Conservation (phyloP, 2,329 filamentous ascomycete genomes). For the Grosmannia serpens region DNA sequence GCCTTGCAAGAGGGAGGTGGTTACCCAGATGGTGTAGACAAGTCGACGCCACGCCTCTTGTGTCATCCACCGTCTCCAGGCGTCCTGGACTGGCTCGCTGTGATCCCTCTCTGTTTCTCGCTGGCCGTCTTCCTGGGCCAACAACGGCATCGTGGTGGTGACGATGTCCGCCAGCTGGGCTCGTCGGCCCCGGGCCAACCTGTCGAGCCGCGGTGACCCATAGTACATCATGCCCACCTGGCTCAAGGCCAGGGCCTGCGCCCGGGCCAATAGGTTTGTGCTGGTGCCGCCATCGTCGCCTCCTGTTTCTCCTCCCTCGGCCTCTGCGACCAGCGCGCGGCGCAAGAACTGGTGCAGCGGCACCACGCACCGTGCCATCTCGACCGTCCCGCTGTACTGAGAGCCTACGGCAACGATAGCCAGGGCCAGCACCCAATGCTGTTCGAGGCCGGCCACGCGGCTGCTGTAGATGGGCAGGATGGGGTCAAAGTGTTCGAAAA, state of each 20-base stretch:
- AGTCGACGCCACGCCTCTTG: constrained; percentile 4
- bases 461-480: constrained; percentile 21
- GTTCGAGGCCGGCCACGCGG: constrained; percentile 3
- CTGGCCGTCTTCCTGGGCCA: neutral
- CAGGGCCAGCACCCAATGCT: constrained; percentile 14
- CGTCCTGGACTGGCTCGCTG: neutral
- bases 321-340: constrained; percentile 4
- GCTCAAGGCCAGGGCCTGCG: constrained; percentile 4
- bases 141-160: neutral
- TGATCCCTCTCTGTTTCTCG: neutral
- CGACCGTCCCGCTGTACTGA: constrained; percentile 15
- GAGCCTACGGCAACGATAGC: constrained; percentile 15
- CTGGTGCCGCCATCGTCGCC: neutral
- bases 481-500: constrained; percentile 21
- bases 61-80: constrained; percentile 1
- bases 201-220: neutral
- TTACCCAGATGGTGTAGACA: constrained; percentile 8
- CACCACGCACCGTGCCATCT: constrained; percentile 12
- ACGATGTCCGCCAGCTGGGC: neutral
- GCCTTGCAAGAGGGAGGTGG: neutral
- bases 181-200: neutral
- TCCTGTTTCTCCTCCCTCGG: neutral
- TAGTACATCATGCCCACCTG: constrained; percentile 8
- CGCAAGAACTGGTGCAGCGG: constrained; percentile 16
- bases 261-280: neutral